These are phyloP conservation scores for Kickxella alabastrina DNA, from an alignment of 192 early-diverging fungal species.

Conservation along the genomic window DNA sequence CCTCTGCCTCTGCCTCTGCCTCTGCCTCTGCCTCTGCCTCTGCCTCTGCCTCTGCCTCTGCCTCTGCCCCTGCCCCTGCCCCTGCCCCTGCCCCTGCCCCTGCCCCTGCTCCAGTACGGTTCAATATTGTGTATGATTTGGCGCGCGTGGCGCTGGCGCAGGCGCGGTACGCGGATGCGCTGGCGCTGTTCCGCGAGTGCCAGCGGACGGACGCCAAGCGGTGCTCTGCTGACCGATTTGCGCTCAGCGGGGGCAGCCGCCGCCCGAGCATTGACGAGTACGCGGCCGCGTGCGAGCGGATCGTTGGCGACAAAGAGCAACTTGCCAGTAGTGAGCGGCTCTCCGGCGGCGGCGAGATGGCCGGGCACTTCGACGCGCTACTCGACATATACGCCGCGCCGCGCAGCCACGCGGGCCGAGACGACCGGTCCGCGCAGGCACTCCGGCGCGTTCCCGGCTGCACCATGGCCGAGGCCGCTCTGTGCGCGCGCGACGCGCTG, in stretches of 20 bases:
- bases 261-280: slow-evolving; percentile 36
- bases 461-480: slow-evolving; percentile 29
- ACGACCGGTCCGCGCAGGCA: no score
- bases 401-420: not conserved
- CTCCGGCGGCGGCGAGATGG: no score
- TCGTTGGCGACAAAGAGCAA: not conserved
- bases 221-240: slow-evolving; percentile 15
- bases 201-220: slow-evolving; percentile 11
- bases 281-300: slow-evolving; percentile 14
- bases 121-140: slow-evolving; percentile 23
- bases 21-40: no score
- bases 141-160: slow-evolving; percentile 27
- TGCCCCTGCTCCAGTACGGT: not conserved
- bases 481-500: slow-evolving; percentile 7
- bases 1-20: no score
- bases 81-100: no score
- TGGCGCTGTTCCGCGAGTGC: slow-evolving; percentile 19
- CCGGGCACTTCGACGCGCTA: no score
- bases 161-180: slow-evolving; percentile 6
- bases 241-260: not conserved
- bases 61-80: no score
- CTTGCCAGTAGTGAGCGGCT: no score
- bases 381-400: not conserved
- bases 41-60: no score
- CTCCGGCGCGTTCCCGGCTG: no score